phyloP scores from a whole-genome alignment of 768 basidiomycete species.

The Psilocybe cyanescens region DNA sequence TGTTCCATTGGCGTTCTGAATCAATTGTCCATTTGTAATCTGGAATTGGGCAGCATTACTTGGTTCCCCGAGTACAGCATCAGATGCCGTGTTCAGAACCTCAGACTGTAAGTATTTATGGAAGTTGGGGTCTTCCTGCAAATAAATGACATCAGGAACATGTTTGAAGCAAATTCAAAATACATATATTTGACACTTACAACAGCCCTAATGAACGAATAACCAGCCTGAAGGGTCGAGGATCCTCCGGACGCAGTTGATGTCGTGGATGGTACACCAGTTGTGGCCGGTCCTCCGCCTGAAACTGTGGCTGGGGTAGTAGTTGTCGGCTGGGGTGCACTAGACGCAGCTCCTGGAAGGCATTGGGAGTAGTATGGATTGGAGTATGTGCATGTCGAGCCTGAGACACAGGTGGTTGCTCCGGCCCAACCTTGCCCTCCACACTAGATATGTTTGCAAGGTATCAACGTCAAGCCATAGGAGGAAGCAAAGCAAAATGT shows the following conservation, averaged over 20 bases:
- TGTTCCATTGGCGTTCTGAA: conserved; percentile 48
- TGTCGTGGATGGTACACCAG: conserved; percentile 28
- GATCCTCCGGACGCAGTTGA: conserved; percentile 35
- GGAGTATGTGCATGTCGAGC: conserved; percentile 47
- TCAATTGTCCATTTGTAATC: conserved; percentile 56
- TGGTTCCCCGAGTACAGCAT: conserved; percentile 55
- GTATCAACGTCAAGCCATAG: not conserved
- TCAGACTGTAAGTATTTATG: conserved; percentile 57
- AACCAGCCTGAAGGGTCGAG: conserved; percentile 49
- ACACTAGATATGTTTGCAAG: conserved; percentile 38
- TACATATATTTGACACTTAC: conserved; percentile 32
- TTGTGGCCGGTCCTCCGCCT: conserved; percentile 7
- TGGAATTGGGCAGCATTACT: conserved; percentile 60
- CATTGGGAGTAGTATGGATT: conserved; percentile 60
- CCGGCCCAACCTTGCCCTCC: conserved; percentile 58
- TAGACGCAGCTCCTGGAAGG: conserved; percentile 41
- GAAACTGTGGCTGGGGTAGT: conserved; percentile 10
- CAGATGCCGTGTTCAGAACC: conserved; percentile 41
- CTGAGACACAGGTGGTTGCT: conserved; percentile 49
- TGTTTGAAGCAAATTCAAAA: not conserved
- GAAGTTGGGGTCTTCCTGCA: conserved; percentile 25
- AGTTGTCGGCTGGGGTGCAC: conserved; percentile 20
- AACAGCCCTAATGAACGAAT: conserved; percentile 62
- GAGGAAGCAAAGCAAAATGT: not conserved
- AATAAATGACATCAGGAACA: not conserved